Conservation (phyloP, 768 basidiomycete genomes). For the Tricholoma hemisulphureum region DNA sequence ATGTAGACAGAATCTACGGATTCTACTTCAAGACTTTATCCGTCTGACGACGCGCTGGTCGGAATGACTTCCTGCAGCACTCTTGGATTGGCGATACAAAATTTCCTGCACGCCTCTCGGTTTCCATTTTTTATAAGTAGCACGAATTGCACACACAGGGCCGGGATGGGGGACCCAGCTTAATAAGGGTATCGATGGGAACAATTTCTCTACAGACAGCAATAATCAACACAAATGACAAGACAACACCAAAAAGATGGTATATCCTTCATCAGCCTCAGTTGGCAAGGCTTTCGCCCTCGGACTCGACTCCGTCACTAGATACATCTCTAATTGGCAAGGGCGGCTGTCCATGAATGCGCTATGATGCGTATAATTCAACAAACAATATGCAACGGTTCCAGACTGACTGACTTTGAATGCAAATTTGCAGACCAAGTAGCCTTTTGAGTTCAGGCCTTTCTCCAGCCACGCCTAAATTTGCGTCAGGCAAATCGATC, state of each 20-base stretch:
- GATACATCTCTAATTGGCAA: constrained; percentile 34
- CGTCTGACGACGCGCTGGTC: too few relatives aligned
- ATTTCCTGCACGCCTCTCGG: too few relatives aligned
- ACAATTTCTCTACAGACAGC: too few relatives aligned
- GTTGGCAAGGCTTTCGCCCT: constrained; percentile 5
- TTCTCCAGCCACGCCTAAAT: constrained; percentile 67
- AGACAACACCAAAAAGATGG: neutral
- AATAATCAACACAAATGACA: neutral
- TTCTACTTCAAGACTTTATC: too few relatives aligned
- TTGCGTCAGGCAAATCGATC: neutral
- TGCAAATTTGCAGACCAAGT: constrained; percentile 80
- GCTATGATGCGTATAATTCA: constrained; percentile 31
- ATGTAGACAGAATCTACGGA: too few relatives aligned
- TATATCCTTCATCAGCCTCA: neutral
- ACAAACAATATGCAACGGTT: neutral
- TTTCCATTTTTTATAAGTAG: too few relatives aligned
- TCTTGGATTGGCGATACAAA: too few relatives aligned
- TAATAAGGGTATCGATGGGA: too few relatives aligned
- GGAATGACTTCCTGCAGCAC: too few relatives aligned
- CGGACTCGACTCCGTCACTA: constrained; percentile 15
- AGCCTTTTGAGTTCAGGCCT: constrained; percentile 66
- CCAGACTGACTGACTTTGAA: constrained; percentile 57
- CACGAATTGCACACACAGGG: too few relatives aligned
- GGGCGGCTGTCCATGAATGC: constrained; percentile 55
- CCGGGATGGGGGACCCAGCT: too few relatives aligned